Conservation (phyloP, 352 stramenopile genomes). For the Globisporangium canariense region DNA sequence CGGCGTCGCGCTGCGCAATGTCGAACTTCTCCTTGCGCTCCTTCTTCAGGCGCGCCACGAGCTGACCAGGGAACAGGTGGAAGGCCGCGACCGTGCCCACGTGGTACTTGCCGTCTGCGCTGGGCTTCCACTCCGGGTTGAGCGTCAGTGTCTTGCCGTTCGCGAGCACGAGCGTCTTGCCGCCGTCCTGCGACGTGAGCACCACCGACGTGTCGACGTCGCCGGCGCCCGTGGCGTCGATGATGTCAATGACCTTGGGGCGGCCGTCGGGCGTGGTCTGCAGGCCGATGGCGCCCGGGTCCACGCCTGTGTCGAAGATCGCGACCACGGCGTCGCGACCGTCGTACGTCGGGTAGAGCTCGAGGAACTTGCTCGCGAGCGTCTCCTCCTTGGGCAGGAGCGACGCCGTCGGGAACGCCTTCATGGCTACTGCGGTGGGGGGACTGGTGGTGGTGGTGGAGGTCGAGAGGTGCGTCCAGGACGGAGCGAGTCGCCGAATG, state of each 20-base stretch:
- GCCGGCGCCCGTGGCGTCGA: conserved; percentile 92
- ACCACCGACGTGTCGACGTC: conserved; percentile 90
- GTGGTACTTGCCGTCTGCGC: conserved; percentile 63
- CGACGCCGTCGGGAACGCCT: conserved; percentile 57
- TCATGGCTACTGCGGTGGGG: conserved; percentile 20
- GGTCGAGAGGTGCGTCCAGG: neutral
- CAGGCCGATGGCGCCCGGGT: conserved; percentile 88
- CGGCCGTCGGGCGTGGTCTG: conserved; percentile 82
- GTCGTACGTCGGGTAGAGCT: conserved; percentile 84
- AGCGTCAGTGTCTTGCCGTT: conserved; percentile 64
- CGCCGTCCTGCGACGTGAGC: conserved; percentile 47
- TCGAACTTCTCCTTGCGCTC: conserved; percentile 85
- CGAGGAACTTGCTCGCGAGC: conserved; percentile 72
- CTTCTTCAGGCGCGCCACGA: conserved; percentile 74
- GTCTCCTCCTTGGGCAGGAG: conserved; percentile 93
- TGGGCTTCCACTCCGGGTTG: conserved; percentile 61
- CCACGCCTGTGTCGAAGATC: conserved; percentile 96
- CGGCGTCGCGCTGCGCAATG: conserved; percentile 51
- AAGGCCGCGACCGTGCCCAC: conserved; percentile 83
- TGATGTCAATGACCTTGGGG: conserved; percentile 93
- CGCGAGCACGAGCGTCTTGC: conserved; percentile 38
- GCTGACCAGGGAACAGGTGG: conserved; percentile 84
- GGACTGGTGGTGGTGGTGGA: neutral
- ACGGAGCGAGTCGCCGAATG: conserved; percentile 14
- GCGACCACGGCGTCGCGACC: conserved; percentile 89